Conservation (phyloP, 176 grass and related monocot species). For the Eremochloa ophiuroides region DNA sequence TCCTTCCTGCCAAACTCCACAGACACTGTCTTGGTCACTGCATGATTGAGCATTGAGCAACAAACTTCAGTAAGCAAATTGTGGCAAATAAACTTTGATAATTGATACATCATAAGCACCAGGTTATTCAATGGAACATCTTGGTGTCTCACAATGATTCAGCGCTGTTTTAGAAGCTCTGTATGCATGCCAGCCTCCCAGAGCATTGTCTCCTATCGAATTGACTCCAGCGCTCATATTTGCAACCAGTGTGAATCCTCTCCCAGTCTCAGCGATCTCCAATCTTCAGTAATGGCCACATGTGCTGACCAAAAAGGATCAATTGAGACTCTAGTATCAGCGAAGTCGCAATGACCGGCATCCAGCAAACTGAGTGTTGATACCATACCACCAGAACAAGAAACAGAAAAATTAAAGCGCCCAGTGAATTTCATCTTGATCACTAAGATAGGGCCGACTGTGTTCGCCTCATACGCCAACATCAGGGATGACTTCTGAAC, state of each 20-base stretch:
- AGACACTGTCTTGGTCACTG: constrained; percentile 85
- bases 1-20: constrained; percentile 71
- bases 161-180: constrained; percentile 84
- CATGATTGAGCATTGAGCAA: no score
- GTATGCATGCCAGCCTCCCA: constrained; percentile 93
- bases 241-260: constrained; percentile 62
- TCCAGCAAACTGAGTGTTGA: not conserved
- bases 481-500: constrained; percentile 77
- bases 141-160: constrained; percentile 65
- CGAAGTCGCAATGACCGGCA: accelerated
- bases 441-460: constrained; percentile 67
- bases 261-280: constrained; percentile 45
- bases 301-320: constrained; percentile 37
- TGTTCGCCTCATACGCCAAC: constrained; percentile 75
- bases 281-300: constrained; percentile 64
- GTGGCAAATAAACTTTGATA: not conserved
- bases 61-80: not conserved
- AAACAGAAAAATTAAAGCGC: not conserved
- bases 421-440: constrained; percentile 47
- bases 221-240: constrained; percentile 81
- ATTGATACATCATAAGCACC: not conserved
- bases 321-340: not conserved
- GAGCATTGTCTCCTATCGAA: constrained; percentile 71
- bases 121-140: not conserved
- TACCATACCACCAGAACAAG: not conserved